Base-by-base conservation (phyloP, 2,329 filamentous ascomycete species). In the Colletotrichum cereale region DNA sequence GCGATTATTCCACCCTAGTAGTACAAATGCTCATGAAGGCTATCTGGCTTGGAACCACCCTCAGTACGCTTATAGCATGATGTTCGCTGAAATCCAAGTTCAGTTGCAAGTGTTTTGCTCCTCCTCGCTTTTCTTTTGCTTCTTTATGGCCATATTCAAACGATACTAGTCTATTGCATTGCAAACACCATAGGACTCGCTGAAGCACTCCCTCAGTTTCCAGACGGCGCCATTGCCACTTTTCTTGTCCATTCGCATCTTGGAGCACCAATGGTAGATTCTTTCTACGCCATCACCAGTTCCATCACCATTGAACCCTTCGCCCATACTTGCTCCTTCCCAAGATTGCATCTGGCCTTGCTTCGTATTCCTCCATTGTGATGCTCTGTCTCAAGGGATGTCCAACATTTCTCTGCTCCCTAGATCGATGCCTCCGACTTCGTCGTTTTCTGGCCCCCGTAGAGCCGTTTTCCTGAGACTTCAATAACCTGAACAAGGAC, bases 361-460 rank as follows among this genome's bases (percentile, higher is more conserved):
- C 53, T 57, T 66, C 40, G 24, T 58, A 40, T n/a, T 66, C 62
- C 40, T 66, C 62, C 52, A 66, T 58, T n/a, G 62, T 58, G 24
- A 60, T 10, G 10, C 38, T 44, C 24, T 42, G 38, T 47, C 38
- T 42, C 18, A 47, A 24, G 8, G 56, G 56, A 44, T 57, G 53
- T 4, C 1, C 7, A 1, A 8, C 12, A 4, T 7, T 5, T 6
- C 10, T n/a, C 14, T 11, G 6, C 2, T 34, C 16, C n/a, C n/a
- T 40, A 2, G 5, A n/a, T 26, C 14, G 53, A 26, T 40, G 16
- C 3, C 11, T 40, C 2, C 10, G 12, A 18, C 6, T 11, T 34
- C 31, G 21, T 16, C 8, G 12, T 16, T 3, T 5, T 18, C 12
- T 16, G 6, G 14, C 12, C 14, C 26, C n/a, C 8, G 2, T 24